Conservation (phyloP, 768 basidiomycete genomes). For the Phlebiopsis flavidoalba region DNA sequence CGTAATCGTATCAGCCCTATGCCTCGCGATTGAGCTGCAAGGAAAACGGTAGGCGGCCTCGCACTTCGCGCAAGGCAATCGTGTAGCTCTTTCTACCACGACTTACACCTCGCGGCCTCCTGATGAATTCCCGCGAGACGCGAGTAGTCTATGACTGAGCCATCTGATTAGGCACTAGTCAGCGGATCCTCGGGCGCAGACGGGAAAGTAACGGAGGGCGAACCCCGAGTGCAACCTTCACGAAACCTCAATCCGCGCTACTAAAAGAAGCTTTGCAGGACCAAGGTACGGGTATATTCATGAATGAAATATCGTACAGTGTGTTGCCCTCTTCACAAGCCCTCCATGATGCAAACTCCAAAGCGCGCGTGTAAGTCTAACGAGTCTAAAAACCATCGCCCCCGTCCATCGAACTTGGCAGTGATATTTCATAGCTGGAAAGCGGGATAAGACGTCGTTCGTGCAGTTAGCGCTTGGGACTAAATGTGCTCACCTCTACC, state of each 20-base stretch:
- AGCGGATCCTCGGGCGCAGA: neutral
- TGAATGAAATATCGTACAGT: neutral
- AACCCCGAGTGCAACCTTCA: neutral
- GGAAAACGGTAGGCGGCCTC: neutral
- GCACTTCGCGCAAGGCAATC: neutral
- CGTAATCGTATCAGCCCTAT: too few relatives aligned
- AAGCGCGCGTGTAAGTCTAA: too few relatives aligned
- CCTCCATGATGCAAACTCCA: too few relatives aligned
- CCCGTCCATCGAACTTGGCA: neutral
- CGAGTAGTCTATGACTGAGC: neutral
- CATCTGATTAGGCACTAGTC: neutral
- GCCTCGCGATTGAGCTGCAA: too few relatives aligned
- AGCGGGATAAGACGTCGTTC: too few relatives aligned
- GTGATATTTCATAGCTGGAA: neutral
- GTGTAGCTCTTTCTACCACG: neutral
- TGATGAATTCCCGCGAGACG: neutral
- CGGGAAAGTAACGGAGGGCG: neutral
- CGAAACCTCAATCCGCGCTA: neutral
- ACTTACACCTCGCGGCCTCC: neutral
- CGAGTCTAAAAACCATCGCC: too few relatives aligned
- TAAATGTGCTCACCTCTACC: conserved; percentile 13
- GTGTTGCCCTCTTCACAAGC: neutral
- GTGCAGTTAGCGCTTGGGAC: too few relatives aligned
- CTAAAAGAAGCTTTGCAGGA: neutral
- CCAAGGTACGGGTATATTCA: neutral